Percentiles rank a stretch among this genome's conserved stretches.
Evolutionary conservation across 495 filamentous ascomycete genomes (phyloP).

Genomic region (Talaromyces stipitatus): DNA sequence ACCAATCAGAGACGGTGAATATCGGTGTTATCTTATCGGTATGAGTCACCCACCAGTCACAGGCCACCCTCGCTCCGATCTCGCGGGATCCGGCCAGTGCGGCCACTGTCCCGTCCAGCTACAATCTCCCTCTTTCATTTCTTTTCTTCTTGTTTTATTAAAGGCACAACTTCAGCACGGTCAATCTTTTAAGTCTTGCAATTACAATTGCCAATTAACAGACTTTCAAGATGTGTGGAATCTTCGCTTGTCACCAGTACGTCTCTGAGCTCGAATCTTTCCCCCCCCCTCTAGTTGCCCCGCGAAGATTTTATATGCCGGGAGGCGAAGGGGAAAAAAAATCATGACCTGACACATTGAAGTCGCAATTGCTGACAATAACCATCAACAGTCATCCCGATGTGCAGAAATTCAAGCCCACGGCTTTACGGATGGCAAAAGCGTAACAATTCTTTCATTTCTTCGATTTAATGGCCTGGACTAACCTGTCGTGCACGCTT

Average conservation of each 20-base stretch:
- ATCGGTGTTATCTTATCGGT: conserved; percentile 37
- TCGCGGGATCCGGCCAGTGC: conserved; percentile 14
- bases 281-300: not conserved
- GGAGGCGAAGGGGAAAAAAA: not conserved
- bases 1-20: not conserved
- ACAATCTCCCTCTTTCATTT: conserved; percentile 22
- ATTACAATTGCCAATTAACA: not conserved
- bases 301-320: conserved; percentile 2
- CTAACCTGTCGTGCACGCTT: conserved; percentile 24
- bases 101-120: conserved; percentile 19
- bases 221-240: conserved; percentile 55
- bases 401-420: conserved; percentile 94
- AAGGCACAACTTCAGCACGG: conserved; percentile 1
- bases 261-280: conserved; percentile 21
- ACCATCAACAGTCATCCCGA: conserved; percentile 69
- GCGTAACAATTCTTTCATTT: conserved; percentile 54
- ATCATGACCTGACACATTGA: not conserved
- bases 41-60: conserved; percentile 35
- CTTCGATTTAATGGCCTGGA: conserved; percentile 15
- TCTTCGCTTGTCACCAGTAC: conserved; percentile 91
- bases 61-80: conserved; percentile 35
- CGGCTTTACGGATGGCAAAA: conserved; percentile 91
- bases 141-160: conserved; percentile 8
- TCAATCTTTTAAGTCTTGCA: conserved; percentile 11
- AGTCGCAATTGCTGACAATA: not conserved